Conservation (phyloP, 805 yeast genomes). For the Cyberlindnera mississippiensis region DNA sequence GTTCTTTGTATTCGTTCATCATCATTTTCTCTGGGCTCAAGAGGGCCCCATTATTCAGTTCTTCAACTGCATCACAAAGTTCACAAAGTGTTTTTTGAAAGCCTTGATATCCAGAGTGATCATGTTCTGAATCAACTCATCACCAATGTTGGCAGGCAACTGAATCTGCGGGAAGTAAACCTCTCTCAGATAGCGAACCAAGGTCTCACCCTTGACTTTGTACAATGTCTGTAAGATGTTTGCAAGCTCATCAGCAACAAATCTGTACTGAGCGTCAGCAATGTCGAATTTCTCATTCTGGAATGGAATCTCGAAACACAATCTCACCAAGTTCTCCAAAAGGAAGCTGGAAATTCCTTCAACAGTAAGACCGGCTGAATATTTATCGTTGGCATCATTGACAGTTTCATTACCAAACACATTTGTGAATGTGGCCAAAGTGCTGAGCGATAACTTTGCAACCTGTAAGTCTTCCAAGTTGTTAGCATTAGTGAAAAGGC, state of each 20-base stretch:
- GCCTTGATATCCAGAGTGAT: constrained; percentile 53
- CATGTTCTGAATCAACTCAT: constrained; percentile 59
- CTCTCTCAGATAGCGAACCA: constrained; percentile 51
- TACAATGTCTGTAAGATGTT: constrained; percentile 62
- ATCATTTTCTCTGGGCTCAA: neutral
- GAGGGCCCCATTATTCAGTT: neutral
- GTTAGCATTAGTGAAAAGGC: constrained; percentile 61
- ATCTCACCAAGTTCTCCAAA: constrained; percentile 60
- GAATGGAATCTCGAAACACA: constrained; percentile 78
- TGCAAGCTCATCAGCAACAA: constrained; percentile 71
- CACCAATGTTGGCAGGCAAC: constrained; percentile 54
- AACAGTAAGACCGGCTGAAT: constrained; percentile 43
- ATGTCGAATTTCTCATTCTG: constrained; percentile 60
- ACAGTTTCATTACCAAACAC: constrained; percentile 69
- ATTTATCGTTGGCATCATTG: constrained; percentile 53
- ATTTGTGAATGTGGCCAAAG: constrained; percentile 58
- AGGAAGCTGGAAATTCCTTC: constrained; percentile 72
- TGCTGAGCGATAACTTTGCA: constrained; percentile 66
- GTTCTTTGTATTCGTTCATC: neutral
- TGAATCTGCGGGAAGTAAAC: constrained; percentile 48
- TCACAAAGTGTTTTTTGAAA: constrained; percentile 67
- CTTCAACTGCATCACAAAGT: constrained; percentile 35
- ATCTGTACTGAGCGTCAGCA: constrained; percentile 76
- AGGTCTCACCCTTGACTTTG: constrained; percentile 41
- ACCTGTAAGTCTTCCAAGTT: constrained; percentile 59